Evolutionary conservation across 106 monocot species (phyloP).

Genomic region (Dendrobium nobile): DNA sequence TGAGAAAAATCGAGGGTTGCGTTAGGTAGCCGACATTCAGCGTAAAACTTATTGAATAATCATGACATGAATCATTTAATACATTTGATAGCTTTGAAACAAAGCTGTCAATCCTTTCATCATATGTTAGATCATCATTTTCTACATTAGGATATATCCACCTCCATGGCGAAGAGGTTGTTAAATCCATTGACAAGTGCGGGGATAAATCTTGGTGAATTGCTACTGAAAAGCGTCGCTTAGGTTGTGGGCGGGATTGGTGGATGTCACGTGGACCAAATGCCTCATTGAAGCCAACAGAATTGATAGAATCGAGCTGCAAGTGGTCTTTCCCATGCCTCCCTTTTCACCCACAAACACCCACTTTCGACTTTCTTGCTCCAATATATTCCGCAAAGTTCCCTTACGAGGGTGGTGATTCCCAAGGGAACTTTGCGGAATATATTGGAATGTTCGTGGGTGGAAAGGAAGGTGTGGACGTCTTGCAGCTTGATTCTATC

Average conservation of each 20-base stretch:
- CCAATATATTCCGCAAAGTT: conserved; percentile 68
- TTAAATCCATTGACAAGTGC: conserved; percentile 87
- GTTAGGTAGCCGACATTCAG: no score
- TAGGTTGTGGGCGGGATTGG: conserved; percentile 96
- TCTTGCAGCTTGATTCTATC: conserved; percentile 88
- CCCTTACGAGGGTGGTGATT: conserved; percentile 13
- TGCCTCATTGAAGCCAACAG: conserved; percentile 57
- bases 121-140: conserved; percentile 63
- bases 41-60: no score
- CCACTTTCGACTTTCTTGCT: conserved; percentile 87
- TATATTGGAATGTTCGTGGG: no score
- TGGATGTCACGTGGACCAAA: conserved; percentile 91
- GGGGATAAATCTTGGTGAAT: conserved; percentile 78
- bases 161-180: conserved; percentile 95
- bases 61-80: no score
- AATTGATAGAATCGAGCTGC: conserved; percentile 85
- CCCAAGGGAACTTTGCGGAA: no score
- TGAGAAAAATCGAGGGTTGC: no score
- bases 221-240: conserved; percentile 97
- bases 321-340: conserved; percentile 94
- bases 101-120: conserved; percentile 71
- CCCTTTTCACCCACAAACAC: conserved; percentile 97
- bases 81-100: conserved; percentile 83
- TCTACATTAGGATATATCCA: conserved; percentile 96
- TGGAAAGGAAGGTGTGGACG: conserved; percentile 55